Evolutionary conservation across 768 basidiomycete genomes (phyloP), one percentile per base, ranked within the genome.

Genomic region (Dioszegia hungarica): DNA sequence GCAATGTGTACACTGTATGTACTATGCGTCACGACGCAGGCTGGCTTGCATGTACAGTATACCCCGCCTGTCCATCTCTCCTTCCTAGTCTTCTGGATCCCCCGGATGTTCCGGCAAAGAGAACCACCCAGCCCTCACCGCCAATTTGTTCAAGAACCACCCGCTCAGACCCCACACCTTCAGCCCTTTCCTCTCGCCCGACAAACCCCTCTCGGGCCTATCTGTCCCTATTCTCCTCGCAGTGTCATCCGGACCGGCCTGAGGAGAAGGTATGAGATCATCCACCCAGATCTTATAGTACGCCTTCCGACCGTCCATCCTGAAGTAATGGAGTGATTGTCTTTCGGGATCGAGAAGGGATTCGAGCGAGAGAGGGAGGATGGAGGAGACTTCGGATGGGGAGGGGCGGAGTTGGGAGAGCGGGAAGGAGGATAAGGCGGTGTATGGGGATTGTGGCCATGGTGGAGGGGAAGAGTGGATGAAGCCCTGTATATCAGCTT

Each of bases 91-190:
- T 31, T 62, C 64, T n/a, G 49, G 49, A 10, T 58, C 50, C 17
- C 33, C 36, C 8, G 38, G 33, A 17, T 38, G 53, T 19, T 52
- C 49, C 15, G 65, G 63, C 29, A 36, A 29, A 9, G 38, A 31
- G 51, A 63, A 57, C 60, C 63, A 67, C 15, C 70, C 66, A 14
- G 66, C 43, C 41, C 55, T 51, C 43, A 58, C 50, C 10, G 67
- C 59, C 49, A 75, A 55, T 12, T 61, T 55, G 43, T 72, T 69
- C 19, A 75, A 52, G 37, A 72, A 67, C 73, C 73, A 75, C 17
- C 68, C 73, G 24, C 65, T 69, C 53, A 75, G 39, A 0, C 73
- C 73, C 73, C 73, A 75, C 0, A 75, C 57, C 51, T 75, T 67
- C 48, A 74, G 49, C 25, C 37, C 47, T 19, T 33, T 27, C 22